Conservation (phyloP, 257 asterid genomes). For the Gardenia jasminoides region DNA sequence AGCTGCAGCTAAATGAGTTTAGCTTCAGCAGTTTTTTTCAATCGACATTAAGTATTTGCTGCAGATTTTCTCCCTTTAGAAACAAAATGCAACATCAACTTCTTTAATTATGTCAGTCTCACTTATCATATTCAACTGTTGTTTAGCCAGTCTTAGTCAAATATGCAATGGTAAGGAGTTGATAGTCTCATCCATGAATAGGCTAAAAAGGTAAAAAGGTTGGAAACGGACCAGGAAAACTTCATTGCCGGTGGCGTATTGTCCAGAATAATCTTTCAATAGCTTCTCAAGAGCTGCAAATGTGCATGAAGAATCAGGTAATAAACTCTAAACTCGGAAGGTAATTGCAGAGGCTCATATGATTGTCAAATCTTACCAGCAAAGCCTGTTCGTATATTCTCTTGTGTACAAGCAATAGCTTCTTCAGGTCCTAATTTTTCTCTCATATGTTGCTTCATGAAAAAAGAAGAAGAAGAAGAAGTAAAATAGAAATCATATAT, state of each 20-base stretch:
- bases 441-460: slow-evolving; percentile 37
- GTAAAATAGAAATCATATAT: background rate
- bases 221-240: slow-evolving; percentile 53
- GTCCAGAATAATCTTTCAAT: slow-evolving; percentile 59
- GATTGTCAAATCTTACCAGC: slow-evolving; percentile 47
- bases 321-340: background rate
- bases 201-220: slow-evolving; percentile 3
- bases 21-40: no score
- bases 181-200: no score
- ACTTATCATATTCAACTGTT: no score
- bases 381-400: slow-evolving; percentile 58
- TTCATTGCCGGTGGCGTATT: slow-evolving; percentile 74
- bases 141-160: no score
- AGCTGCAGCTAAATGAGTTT: background rate
- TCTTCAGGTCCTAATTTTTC: slow-evolving; percentile 76
- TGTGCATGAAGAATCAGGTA: slow-evolving; percentile 22
- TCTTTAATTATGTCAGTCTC: no score
- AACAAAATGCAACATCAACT: background rate
- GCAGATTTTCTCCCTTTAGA: background rate
- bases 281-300: slow-evolving; percentile 73
- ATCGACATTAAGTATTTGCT: background rate
- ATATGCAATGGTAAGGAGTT: no score
- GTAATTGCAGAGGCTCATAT: background rate
- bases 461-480: no score
- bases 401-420: slow-evolving; percentile 56